Percentiles rank a stretch among this genome's conserved stretches.
Conservation (phyloP, 208 protist species). For the Leishmania amazonensis region DNA sequence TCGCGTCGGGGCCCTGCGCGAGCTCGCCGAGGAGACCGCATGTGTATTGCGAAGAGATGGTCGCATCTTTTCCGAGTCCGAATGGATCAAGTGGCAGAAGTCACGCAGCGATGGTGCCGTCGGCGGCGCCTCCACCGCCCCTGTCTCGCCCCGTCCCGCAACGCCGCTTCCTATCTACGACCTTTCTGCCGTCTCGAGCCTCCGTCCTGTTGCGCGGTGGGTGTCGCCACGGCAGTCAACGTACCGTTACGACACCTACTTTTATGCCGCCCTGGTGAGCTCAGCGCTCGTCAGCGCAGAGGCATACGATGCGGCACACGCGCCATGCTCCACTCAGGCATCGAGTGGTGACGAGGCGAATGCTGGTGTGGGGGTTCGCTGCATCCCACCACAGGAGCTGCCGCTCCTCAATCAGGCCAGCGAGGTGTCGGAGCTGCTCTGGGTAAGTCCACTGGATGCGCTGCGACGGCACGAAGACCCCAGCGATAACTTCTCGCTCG, state of each 20-base stretch:
- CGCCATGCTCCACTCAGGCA: neutral
- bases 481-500: conserved; percentile 38
- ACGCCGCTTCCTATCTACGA: conserved; percentile 18
- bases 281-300: conserved; percentile 8
- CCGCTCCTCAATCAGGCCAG: conserved; percentile 32
- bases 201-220: conserved; percentile 49
- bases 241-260: conserved; percentile 66
- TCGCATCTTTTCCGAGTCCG: conserved; percentile 7
- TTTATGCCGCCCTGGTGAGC: conserved; percentile 38
- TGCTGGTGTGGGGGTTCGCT: neutral
- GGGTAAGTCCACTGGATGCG: conserved; percentile 51
- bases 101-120: neutral
- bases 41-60: conserved; percentile 41
- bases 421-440: conserved; percentile 50
- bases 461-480: conserved; percentile 44
- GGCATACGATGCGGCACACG: neutral
- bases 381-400: conserved; percentile 32
- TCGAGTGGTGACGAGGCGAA: neutral
- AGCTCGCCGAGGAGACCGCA: conserved; percentile 53
- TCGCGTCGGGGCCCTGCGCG: conserved; percentile 47
- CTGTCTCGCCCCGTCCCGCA: neutral
- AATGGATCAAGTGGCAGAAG: conserved; percentile 13
- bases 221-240: conserved; percentile 45
- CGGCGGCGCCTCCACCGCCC: neutral
- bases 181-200: conserved; percentile 7